These are phyloP conservation scores for Pedinophyceae sp. DNA, from an alignment of 139 green algal genomes.

Conservation along the genomic window DNA sequence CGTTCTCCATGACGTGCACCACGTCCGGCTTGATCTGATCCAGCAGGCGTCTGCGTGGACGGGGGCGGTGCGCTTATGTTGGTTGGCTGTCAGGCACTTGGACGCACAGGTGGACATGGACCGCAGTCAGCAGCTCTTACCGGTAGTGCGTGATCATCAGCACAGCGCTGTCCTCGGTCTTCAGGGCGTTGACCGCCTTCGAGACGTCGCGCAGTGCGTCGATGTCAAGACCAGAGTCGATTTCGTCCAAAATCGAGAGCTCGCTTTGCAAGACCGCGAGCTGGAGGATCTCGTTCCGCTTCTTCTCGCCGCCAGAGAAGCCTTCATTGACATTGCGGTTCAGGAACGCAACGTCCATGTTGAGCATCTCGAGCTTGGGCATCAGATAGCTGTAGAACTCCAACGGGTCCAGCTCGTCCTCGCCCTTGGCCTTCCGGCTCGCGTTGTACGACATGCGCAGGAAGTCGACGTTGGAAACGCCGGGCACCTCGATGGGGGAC, in stretches of 20 bases:
- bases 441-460: constrained; percentile 86
- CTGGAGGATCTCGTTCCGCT: constrained; percentile 93
- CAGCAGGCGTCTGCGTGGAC: constrained; percentile 29
- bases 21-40: constrained; percentile 58
- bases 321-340: constrained; percentile 97
- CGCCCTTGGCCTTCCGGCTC: constrained; percentile 45
- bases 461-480: constrained; percentile 95
- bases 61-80: background rate
- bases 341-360: constrained; percentile 46
- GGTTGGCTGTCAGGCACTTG: background rate
- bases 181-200: constrained; percentile 51
- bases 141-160: constrained; percentile 97
- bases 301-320: constrained; percentile 97
- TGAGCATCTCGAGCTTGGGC: constrained; percentile 50
- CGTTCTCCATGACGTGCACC: constrained; percentile 67
- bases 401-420: constrained; percentile 87
- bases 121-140: background rate
- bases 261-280: constrained; percentile 81
- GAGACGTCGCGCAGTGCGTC: constrained; percentile 76
- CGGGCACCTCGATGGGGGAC: constrained; percentile 84
- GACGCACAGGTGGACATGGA: background rate
- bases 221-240: constrained; percentile 92
- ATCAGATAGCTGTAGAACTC: constrained; percentile 94
- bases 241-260: constrained; percentile 68
- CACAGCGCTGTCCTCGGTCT: constrained; percentile 40